Evolutionary conservation across 176 grass and related monocot species (phyloP), one percentile per base, ranked within the genome.

Genomic region (Areca catechu): DNA sequence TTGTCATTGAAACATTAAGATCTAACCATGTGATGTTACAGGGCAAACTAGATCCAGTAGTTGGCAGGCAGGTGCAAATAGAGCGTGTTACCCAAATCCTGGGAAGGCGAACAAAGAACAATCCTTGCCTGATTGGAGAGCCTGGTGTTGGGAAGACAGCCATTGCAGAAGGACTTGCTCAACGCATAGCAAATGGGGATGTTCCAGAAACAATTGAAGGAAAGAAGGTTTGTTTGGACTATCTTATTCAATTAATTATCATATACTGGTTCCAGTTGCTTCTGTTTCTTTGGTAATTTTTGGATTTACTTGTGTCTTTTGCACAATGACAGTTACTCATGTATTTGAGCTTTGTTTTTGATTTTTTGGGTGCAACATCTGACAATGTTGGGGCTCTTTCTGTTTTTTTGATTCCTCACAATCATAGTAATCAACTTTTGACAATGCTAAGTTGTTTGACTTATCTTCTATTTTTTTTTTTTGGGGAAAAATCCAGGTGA

Each of bases 151-250:
- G 92, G 15, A 97, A 97, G 77, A 97, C 92, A 27, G 87, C 92
- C 60, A 91, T 97, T 74, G 86, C 86, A 19, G 86, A 98, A 75
- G 93, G 87, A 17, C 80, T 92, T 82, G 93, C 93, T 50, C 93
- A 98, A 29, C 86, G 83, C 49, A 98, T 98, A 76, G 7, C 75
- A 48, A 88, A 77, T 75, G 93, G 93, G 10, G 93, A 98, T 22
- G 87, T 98, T 73, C 93, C 93, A 24, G 93, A 98, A 81, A 98
- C 93, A 19, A 98, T 98, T 66, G 93, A 98, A 85, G 93, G 93
- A 73, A 98, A 98, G 73, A 92, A 92, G 83, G 92, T 96, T 72
- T 62, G 66, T 50, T 49, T 62, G 47, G 12, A 25, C 53, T 67
- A 16, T 5, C 56, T 21, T 70, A 52, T 63, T 58, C 16, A 68